Conservation (phyloP, 352 stramenopile genomes). For the Globisporangium orthogonon region DNA sequence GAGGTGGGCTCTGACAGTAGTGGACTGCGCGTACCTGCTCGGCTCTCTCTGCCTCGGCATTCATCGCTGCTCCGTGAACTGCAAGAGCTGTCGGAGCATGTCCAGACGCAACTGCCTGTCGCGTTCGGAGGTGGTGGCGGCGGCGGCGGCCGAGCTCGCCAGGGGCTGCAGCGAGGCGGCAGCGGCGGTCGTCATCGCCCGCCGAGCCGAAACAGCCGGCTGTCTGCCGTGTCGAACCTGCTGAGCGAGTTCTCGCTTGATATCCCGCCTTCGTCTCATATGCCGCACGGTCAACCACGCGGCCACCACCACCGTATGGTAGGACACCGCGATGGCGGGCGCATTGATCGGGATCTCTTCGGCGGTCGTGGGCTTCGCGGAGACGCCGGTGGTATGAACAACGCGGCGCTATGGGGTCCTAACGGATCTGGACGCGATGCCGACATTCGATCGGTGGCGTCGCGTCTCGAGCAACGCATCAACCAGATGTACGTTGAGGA, state of each 20-base stretch:
- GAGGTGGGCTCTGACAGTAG: slow-evolving; percentile 1
- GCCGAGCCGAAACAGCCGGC: slow-evolving; percentile 49
- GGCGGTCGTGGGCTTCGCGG: slow-evolving; percentile 31
- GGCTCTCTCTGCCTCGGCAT: slow-evolving; percentile 49
- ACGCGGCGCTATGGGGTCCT: slow-evolving; percentile 29
- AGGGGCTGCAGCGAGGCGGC: slow-evolving; percentile 29
- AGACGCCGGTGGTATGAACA: slow-evolving; percentile 19
- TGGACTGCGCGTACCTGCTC: slow-evolving; percentile 25
- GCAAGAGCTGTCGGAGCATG: slow-evolving; percentile 68
- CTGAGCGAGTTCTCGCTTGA: slow-evolving; percentile 82
- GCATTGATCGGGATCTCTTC: slow-evolving; percentile 48
- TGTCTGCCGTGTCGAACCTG: slow-evolving; percentile 69
- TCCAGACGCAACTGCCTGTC: slow-evolving; percentile 58
- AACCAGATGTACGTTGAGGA: slow-evolving; percentile 37
- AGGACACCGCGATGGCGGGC: slow-evolving; percentile 36
- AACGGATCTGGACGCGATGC: slow-evolving; percentile 25
- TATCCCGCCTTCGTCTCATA: slow-evolving; percentile 44
- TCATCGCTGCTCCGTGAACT: slow-evolving; percentile 70
- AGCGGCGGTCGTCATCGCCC: slow-evolving; percentile 42
- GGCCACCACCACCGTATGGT: slow-evolving; percentile 10
- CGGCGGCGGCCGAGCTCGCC: slow-evolving; percentile 11
- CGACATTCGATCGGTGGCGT: slow-evolving; percentile 63
- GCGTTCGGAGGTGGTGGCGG: slow-evolving; percentile 15
- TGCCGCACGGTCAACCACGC: slow-evolving; percentile 22
- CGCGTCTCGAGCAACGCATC: slow-evolving; percentile 70